Evolutionary conservation across 2,329 filamentous ascomycete species (phyloP).

Genomic region (Elsinoe perseae): DNA sequence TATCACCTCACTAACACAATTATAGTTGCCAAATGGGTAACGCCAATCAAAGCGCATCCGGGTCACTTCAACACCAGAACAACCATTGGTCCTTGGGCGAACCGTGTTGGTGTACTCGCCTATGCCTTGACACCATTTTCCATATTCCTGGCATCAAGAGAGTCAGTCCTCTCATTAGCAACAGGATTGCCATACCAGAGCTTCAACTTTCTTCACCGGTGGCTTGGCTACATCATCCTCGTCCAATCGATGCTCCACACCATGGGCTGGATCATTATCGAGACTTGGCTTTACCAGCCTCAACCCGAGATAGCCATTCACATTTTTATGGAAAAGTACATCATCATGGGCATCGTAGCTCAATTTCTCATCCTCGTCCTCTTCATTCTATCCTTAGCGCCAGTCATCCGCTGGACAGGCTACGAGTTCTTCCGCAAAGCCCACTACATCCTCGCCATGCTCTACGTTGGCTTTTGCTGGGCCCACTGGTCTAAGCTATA

Average conservation of each 20-base stretch:
- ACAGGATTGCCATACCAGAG: slow-evolving; percentile 69
- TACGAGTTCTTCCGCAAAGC: slow-evolving; percentile 72
- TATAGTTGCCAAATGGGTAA: slow-evolving; percentile 64
- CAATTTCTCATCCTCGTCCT: slow-evolving; percentile 56
- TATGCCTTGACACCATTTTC: slow-evolving; percentile 68
- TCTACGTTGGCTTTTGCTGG: slow-evolving; percentile 70
- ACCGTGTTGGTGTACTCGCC: slow-evolving; percentile 62
- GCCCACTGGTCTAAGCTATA: slow-evolving; percentile 62
- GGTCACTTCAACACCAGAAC: slow-evolving; percentile 56
- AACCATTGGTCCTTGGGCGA: slow-evolving; percentile 58
- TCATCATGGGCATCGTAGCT: slow-evolving; percentile 65
- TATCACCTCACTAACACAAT: slow-evolving; percentile 20
- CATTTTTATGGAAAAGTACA: slow-evolving; percentile 59
- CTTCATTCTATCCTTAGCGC: slow-evolving; percentile 51
- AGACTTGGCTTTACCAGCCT: slow-evolving; percentile 60
- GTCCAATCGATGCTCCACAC: slow-evolving; percentile 61
- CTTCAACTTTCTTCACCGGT: slow-evolving; percentile 71
- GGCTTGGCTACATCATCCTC: slow-evolving; percentile 67
- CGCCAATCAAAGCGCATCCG: slow-evolving; percentile 53
- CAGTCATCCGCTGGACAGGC: slow-evolving; percentile 57
- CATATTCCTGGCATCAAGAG: slow-evolving; percentile 58
- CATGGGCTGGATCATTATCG: slow-evolving; percentile 61
- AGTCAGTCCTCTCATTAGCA: slow-evolving; percentile 60
- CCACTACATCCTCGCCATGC: slow-evolving; percentile 64
- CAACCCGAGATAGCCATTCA: slow-evolving; percentile 52